phyloP scores from a whole-genome alignment of 169 alveolate genomes.

The Cryptosporidium sp. region DNA sequence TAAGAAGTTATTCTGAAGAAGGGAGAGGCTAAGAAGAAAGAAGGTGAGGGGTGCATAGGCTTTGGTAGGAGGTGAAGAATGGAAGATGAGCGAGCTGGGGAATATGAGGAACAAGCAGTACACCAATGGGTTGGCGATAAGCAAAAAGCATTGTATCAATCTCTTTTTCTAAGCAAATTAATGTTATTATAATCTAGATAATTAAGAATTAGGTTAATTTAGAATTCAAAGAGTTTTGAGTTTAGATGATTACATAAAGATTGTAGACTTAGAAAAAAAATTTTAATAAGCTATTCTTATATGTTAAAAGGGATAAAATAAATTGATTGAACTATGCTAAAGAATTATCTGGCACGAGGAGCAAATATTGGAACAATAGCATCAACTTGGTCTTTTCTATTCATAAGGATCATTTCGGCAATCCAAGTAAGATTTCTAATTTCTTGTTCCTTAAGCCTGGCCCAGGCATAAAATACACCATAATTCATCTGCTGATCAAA shows the following conservation, averaged over 20 bases:
- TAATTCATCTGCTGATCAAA: constrained; percentile 96
- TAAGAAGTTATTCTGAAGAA: not conserved
- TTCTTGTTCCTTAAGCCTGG: constrained; percentile 97
- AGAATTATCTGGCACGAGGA: constrained; percentile 77
- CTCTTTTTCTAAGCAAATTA: not conserved
- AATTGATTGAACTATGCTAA: not conserved
- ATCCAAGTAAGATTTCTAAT: constrained; percentile 97
- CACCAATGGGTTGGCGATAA: no score
- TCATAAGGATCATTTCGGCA: constrained; percentile 94
- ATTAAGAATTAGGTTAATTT: not conserved
- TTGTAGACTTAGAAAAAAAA: not conserved
- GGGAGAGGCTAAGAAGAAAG: not conserved
- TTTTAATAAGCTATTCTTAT: constrained; percentile 28
- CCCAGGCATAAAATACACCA: constrained; percentile 97
- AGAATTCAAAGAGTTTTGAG: no score
- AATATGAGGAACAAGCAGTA: not conserved
- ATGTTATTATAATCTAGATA: not conserved
- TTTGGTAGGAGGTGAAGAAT: no score
- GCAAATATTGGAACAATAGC: constrained; percentile 88
- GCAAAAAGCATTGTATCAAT: not conserved
- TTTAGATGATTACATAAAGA: not conserved
- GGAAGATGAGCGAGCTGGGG: no score
- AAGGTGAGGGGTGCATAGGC: no score
- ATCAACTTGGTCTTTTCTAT: constrained; percentile 87
- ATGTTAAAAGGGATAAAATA: constrained; percentile 23